Evolutionary conservation across 768 basidiomycete genomes (phyloP).

Genomic region (Boletales sp.): DNA sequence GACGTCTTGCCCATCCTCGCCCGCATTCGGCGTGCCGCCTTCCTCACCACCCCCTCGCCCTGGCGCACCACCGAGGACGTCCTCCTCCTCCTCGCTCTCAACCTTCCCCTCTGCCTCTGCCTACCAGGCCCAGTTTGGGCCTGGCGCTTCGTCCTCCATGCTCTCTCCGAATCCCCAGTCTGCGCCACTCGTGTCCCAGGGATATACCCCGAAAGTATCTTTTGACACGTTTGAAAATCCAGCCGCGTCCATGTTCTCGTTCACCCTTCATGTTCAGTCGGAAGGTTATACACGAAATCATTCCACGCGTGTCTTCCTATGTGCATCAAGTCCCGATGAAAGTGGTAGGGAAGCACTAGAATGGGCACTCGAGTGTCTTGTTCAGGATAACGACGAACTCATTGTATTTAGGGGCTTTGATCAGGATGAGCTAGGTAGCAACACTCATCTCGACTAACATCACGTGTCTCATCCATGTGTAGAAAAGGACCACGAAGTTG

Average conservation of each 20-base stretch:
- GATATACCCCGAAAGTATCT: constrained; percentile 51
- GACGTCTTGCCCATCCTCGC: constrained; percentile 25
- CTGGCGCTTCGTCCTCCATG: constrained; percentile 11
- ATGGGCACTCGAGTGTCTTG: constrained; percentile 84
- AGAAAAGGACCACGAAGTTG: constrained; percentile 74
- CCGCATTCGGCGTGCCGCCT: constrained; percentile 11
- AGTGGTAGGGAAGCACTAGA: constrained; percentile 85
- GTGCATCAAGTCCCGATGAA: constrained; percentile 85
- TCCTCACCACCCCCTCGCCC: constrained; percentile 25
- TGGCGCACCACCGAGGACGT: constrained; percentile 10
- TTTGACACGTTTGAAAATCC: constrained; percentile 88
- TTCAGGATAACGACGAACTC: constrained; percentile 88
- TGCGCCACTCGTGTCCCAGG: constrained; percentile 25
- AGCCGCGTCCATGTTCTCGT: constrained; percentile 81
- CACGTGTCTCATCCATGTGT: not conserved
- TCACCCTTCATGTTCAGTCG: constrained; percentile 79
- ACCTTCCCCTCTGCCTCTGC: constrained; percentile 20
- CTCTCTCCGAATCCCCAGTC: constrained; percentile 16
- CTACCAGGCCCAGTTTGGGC: constrained; percentile 12
- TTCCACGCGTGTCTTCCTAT: constrained; percentile 84
- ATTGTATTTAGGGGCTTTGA: constrained; percentile 90
- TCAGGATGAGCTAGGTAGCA: constrained; percentile 71
- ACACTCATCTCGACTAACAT: constrained; percentile 10
- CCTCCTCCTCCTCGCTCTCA: constrained; percentile 15
- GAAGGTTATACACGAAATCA: constrained; percentile 74